Percentiles rank a stretch among this genome's conserved stretches.
phyloP scores from a whole-genome alignment of 2,329 filamentous ascomycete species.

The Diaporthe humulicola region DNA sequence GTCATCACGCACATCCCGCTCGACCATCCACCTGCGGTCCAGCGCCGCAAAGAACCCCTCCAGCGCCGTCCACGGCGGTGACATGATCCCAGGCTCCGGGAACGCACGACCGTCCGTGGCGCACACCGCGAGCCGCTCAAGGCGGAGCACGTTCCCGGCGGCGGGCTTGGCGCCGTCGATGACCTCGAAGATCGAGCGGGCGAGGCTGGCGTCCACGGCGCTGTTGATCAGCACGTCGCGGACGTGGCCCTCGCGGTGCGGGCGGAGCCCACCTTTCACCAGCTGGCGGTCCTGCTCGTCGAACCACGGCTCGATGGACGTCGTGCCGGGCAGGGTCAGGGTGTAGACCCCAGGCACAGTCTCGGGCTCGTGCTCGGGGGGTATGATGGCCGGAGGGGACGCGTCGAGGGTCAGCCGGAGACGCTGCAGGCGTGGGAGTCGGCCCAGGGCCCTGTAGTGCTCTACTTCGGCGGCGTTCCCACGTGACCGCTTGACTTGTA shows the following conservation, averaged over 20 bases:
- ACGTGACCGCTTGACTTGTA: conserved; percentile 27
- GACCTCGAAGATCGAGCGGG: conserved; percentile 34
- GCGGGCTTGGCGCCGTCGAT: conserved; percentile 25
- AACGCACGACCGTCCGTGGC: background rate
- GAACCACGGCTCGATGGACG: conserved; percentile 34
- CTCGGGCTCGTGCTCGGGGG: background rate
- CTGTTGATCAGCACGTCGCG: conserved; percentile 33
- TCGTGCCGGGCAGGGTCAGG: background rate
- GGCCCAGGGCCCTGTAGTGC: conserved; percentile 34
- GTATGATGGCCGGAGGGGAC: background rate
- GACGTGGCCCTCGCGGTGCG: conserved; percentile 32
- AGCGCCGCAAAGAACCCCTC: conserved; percentile 14
- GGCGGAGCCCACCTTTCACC: background rate
- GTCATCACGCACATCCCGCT: conserved; percentile 35
- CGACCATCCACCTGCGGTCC: conserved; percentile 12
- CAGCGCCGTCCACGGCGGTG: background rate
- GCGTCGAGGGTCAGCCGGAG: conserved; percentile 27
- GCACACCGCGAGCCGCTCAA: conserved; percentile 27
- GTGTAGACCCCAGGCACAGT: background rate
- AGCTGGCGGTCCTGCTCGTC: conserved; percentile 8
- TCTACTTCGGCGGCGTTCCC: conserved; percentile 34
- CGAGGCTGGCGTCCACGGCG: conserved; percentile 35
- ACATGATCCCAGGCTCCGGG: background rate
- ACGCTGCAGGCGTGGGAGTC: conserved; percentile 21
- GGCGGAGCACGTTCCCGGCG: background rate